phyloP scores from a whole-genome alignment of 331 rosid species.

The Erythrophleum ivorense region DNA sequence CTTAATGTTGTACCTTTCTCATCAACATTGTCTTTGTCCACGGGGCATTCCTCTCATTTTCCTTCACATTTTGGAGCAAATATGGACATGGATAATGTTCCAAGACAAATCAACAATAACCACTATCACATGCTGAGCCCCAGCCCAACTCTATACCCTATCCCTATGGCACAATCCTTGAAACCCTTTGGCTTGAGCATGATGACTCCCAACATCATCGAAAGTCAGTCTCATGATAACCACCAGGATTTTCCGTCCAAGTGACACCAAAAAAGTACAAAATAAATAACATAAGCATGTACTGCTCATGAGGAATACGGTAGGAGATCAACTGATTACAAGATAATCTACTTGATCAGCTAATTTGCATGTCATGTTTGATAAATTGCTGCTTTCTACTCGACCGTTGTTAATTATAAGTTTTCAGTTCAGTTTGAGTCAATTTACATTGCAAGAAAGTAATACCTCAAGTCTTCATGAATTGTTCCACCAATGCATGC shows the following conservation, averaged over 20 bases:
- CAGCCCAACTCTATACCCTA: conserved; percentile 46
- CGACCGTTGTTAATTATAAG: background rate
- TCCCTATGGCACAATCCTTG: conserved; percentile 51
- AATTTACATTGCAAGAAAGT: background rate
- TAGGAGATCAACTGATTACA: conserved; percentile 22
- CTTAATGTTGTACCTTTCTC: conserved; percentile 54
- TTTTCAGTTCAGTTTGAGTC: background rate
- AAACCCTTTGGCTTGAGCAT: conserved; percentile 58
- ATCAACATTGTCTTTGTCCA: conserved; percentile 69
- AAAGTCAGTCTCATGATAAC: conserved; percentile 49
- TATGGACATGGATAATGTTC: conserved; percentile 50
- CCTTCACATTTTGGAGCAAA: conserved; percentile 47
- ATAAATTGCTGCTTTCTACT: conserved; percentile 35
- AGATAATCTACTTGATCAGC: background rate
- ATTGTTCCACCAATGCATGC: background rate
- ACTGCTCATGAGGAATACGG: conserved; percentile 28
- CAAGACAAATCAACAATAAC: conserved; percentile 50
- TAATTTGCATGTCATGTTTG: conserved; percentile 43
- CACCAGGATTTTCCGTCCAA: conserved; percentile 51
- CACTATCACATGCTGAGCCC: conserved; percentile 60
- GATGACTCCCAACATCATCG: conserved; percentile 50
- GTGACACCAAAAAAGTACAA: conserved; percentile 40
- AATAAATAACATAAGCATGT: background rate
- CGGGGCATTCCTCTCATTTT: conserved; percentile 60
- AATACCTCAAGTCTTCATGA: background rate